These are phyloP conservation scores for Brassica incana DNA, from an alignment of 345 rosid genomes.

Conservation along the genomic window DNA sequence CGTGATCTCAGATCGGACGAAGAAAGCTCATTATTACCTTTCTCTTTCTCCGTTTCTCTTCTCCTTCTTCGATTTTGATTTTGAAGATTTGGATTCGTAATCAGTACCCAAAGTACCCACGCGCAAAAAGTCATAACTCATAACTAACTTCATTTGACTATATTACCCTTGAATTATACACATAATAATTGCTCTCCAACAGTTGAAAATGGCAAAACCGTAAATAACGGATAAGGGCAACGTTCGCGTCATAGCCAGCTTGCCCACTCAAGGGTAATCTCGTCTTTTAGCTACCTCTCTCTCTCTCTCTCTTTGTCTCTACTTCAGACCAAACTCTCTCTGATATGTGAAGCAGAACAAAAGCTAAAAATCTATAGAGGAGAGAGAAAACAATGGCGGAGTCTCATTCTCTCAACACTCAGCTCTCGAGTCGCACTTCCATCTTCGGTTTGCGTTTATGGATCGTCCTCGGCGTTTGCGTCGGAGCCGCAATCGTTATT, in stretches of 20 bases:
- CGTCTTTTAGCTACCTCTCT: not conserved
- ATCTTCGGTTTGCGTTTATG: slow-evolving; percentile 72
- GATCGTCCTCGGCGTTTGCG: slow-evolving; percentile 84
- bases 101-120: slow-evolving; percentile 33
- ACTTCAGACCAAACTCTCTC: slow-evolving; percentile 29
- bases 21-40: slow-evolving; percentile 6
- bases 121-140: slow-evolving; percentile 16
- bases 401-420: slow-evolving; percentile 63
- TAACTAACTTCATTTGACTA: not conserved
- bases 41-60: slow-evolving; percentile 16
- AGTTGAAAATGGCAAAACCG: slow-evolving; percentile 19
- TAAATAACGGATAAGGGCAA: slow-evolving; percentile 17
- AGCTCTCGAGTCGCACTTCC: slow-evolving; percentile 64
- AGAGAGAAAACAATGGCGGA: slow-evolving; percentile 51
- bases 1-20: slow-evolving; percentile 15
- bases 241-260: slow-evolving; percentile 42
- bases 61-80: slow-evolving; percentile 15
- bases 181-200: not conserved
- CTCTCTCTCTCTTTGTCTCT: slow-evolving; percentile 16
- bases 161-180: not conserved
- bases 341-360: slow-evolving; percentile 41
- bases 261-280: slow-evolving; percentile 23
- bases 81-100: slow-evolving; percentile 31
- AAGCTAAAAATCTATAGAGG: slow-evolving; percentile 1
- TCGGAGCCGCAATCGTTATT: slow-evolving; percentile 77